Base-by-base conservation (phyloP, 176 grass and related monocot genomes). In the Triticum monococcum region DNA sequence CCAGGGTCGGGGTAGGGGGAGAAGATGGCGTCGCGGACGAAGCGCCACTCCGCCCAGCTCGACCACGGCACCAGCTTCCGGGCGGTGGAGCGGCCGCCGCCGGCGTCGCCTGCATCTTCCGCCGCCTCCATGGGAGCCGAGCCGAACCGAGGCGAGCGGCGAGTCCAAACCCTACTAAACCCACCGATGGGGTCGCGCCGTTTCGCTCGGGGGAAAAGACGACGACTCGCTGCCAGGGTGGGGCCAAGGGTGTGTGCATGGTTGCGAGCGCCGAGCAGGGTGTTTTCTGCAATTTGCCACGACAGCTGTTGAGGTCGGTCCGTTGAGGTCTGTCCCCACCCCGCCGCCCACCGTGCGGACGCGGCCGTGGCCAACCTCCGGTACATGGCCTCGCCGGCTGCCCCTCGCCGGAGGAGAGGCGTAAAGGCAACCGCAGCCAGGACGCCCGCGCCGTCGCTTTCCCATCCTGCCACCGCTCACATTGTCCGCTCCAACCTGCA, bases 1-100 rank as follows among this genome's bases (percentile, higher is more conserved):
- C 81, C 67, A 5, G 88, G 88, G 22, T 81, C 67, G 3, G 92
- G 88, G 46, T 81, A 91, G 23, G 90, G 79, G 38, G 93, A 94
- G 87, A 98, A 98, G 78, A 98, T 88, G 60, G 77, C 86, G 66
- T 92, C 85, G 65, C 90, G 87, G 68, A 98, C 94, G 64, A 92
- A 87, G 38, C 87, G 72, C 97, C 97, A 98, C 79, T 96, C 94
- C 8, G 71, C 87, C 97, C 97, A 99, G 84, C 87, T 96, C 61
- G 94, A 91, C 97, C 97, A 99, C 0, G 97, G 94, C 12, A 96
- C 97, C 78, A 99, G 88, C 90, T 93, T 99, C 88, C 91, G 82
- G 18, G 88, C 92, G 16, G 89, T 82, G 37, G 79, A 90, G 59
- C 91, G 92, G 28, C 82, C 85, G 52, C 80, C 56, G 11, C 18